These are phyloP conservation scores for Mycena rosella DNA, from an alignment of 768 basidiomycete genomes.

Conservation along the genomic window DNA sequence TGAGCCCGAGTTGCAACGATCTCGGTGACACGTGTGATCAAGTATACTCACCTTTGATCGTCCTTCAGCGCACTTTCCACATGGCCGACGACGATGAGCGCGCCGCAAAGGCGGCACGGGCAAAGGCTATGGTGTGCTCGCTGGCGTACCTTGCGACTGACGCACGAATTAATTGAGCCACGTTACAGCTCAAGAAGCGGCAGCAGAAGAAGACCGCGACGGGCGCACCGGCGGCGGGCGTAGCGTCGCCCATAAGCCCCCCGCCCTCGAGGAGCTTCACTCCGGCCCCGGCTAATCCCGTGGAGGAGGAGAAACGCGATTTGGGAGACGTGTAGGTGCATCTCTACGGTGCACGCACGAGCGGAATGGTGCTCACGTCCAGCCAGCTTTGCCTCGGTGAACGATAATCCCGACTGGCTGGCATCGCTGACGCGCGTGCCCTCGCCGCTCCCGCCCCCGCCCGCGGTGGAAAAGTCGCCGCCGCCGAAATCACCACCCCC, in stretches of 20 bases:
- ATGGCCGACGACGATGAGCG: constrained; percentile 81
- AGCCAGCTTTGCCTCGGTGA: constrained; percentile 52
- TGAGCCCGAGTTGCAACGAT: too few species aligned
- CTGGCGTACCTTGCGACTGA: constrained; percentile 12
- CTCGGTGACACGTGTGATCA: constrained; percentile 33
- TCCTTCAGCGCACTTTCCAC: constrained; percentile 3
- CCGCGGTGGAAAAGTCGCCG: constrained; percentile 11
- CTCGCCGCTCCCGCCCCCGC: constrained; percentile 43
- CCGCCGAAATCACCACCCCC: constrained; percentile 37
- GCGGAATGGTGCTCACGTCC: constrained; percentile 16
- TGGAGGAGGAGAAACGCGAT: constrained; percentile 63
- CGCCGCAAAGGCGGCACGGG: constrained; percentile 85
- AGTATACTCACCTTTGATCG: not conserved
- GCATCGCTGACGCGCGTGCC: constrained; percentile 64
- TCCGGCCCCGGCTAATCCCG: constrained; percentile 60
- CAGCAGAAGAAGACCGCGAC: constrained; percentile 78
- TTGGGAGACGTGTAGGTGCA: constrained; percentile 75
- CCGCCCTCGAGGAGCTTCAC: constrained; percentile 65
- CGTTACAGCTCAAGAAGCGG: constrained; percentile 80
- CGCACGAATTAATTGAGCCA: constrained; percentile 17
- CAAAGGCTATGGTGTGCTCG: constrained; percentile 79
- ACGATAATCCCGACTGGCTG: constrained; percentile 67
- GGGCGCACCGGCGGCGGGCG: constrained; percentile 47
- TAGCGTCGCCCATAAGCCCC: constrained; percentile 58
- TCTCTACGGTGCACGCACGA: constrained; percentile 33